These are phyloP conservation scores for Cladosporium sphaerospermum DNA, from an alignment of 2,329 filamentous ascomycete species.

Conservation along the genomic window DNA sequence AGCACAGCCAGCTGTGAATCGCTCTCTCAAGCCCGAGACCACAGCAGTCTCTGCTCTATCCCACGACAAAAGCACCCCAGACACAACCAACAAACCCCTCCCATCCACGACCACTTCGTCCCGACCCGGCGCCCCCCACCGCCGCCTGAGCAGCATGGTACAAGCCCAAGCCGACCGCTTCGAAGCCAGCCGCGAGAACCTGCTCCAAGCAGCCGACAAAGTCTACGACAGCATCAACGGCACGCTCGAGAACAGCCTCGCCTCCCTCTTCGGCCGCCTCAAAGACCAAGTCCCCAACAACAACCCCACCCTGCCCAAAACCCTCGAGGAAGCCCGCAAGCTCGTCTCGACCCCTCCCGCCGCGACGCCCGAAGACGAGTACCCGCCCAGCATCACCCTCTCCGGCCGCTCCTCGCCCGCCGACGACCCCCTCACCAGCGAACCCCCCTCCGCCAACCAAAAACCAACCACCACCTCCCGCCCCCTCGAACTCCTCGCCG, in stretches of 20 bases:
- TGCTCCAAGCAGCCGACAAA: conserved; percentile 80
- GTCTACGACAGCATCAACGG: conserved; percentile 86
- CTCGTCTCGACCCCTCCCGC: conserved; percentile 66
- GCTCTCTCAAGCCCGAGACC: conserved; percentile 31
- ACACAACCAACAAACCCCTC: conserved; percentile 23
- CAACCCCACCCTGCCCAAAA: conserved; percentile 64
- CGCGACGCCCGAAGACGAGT: conserved; percentile 25
- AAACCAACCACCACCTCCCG: conserved; percentile 44
- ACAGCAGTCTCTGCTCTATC: conserved; percentile 24
- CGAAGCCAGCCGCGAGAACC: conserved; percentile 63
- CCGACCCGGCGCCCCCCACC: conserved; percentile 54
- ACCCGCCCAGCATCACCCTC: conserved; percentile 11
- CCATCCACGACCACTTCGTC: conserved; percentile 25
- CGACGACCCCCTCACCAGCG: conserved; percentile 24
- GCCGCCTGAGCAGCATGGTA: conserved; percentile 77
- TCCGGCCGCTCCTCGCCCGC: conserved; percentile 32
- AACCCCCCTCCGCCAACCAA: conserved; percentile 8
- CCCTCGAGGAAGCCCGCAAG: conserved; percentile 84
- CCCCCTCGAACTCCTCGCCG: conserved; percentile 65
- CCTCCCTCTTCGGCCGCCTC: conserved; percentile 82
- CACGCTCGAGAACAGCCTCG: conserved; percentile 86
- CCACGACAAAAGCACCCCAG: conserved; percentile 17
- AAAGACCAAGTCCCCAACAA: conserved; percentile 57
- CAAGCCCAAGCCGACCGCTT: conserved; percentile 77
- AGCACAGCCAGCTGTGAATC: conserved; percentile 24